A percentile compares a stretch with the other conserved stretches of the same genome.
Conservation (phyloP, 805 yeast species). For the Spathaspora arborariae region DNA sequence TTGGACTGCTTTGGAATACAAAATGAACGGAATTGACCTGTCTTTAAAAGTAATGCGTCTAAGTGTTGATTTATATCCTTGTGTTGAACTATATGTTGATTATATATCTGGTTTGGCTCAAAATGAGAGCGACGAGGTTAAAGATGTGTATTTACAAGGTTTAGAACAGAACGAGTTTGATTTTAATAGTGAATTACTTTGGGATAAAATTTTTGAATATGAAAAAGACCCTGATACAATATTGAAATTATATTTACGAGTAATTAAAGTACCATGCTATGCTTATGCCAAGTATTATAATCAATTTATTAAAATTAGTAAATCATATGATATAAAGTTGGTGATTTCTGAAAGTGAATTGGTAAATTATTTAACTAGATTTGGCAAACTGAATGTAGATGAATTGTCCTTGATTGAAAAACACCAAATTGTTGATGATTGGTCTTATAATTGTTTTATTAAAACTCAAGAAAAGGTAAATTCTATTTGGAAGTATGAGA, state of each 20-base stretch:
- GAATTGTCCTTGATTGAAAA: constrained; percentile 35
- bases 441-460: constrained; percentile 40
- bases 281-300: constrained; percentile 79
- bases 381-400: constrained; percentile 16
- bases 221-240: constrained; percentile 42
- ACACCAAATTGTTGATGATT: constrained; percentile 40
- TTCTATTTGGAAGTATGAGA: constrained; percentile 70
- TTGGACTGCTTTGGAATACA: constrained; percentile 52
- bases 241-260: constrained; percentile 35
- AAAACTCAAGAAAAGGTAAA: constrained; percentile 51
- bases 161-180: constrained; percentile 56
- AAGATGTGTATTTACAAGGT: constrained; percentile 47
- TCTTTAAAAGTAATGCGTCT: constrained; percentile 44
- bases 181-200: constrained; percentile 72
- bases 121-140: constrained; percentile 14
- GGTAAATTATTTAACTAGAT: constrained; percentile 18
- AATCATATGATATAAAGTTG: constrained; percentile 23
- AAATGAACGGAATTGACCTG: constrained; percentile 47
- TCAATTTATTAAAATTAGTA: constrained; percentile 38
- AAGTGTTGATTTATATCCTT: constrained; percentile 49
- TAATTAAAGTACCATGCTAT: constrained; percentile 67
- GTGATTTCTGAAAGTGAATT: constrained; percentile 8
- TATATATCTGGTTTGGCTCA: constrained; percentile 50
- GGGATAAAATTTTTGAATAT: constrained; percentile 76
- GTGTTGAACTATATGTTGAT: constrained; percentile 65